phyloP scores from a whole-genome alignment of 2,329 filamentous ascomycete genomes.

The Monilinia vaccinii-corymbosi region DNA sequence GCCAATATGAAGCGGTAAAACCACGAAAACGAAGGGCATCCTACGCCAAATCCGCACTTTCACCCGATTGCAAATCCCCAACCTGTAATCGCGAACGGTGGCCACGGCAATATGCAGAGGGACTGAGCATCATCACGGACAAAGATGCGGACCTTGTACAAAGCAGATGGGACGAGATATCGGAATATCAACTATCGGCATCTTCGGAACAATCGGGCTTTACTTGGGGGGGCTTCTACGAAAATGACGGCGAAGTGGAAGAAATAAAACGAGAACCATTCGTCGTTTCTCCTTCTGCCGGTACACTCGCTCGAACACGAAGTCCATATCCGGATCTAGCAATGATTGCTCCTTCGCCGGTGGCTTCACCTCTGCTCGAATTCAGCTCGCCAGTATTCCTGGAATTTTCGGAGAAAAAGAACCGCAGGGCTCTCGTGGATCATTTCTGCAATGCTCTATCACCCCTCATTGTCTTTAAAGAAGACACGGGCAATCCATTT shows the following conservation, averaged over 20 bases:
- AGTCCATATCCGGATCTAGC: slow-evolving; percentile 28
- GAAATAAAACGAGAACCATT: slow-evolving; percentile 19
- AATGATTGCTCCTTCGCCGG: slow-evolving; percentile 22
- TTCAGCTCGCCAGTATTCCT: slow-evolving; percentile 44
- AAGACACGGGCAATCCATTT: slow-evolving; percentile 54
- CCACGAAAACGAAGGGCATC: slow-evolving; percentile 20
- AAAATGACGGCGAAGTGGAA: slow-evolving; percentile 20
- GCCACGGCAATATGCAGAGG: slow-evolving; percentile 18
- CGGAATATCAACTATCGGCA: slow-evolving; percentile 18
- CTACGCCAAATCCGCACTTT: slow-evolving; percentile 17
- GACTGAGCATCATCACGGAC: slow-evolving; percentile 11
- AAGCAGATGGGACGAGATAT: slow-evolving; percentile 19
- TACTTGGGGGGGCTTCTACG: slow-evolving; percentile 18
- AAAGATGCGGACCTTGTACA: slow-evolving; percentile 7
- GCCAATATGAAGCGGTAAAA: slow-evolving; percentile 29
- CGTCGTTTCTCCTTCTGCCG: slow-evolving; percentile 1
- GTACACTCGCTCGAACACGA: slow-evolving; percentile 17
- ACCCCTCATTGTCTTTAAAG: slow-evolving; percentile 56
- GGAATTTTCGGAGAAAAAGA: slow-evolving; percentile 46
- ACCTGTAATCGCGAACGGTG: slow-evolving; percentile 18
- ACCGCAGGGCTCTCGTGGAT: slow-evolving; percentile 48
- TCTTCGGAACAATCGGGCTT: slow-evolving; percentile 16
- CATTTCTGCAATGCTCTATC: slow-evolving; percentile 58
- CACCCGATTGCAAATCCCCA: slow-evolving; percentile 15
- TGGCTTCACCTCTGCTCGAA: slow-evolving; percentile 33